Evolutionary conservation across 1,284 basidiomycete species (phyloP).

Genomic region (Fomitopsis palustris): DNA sequence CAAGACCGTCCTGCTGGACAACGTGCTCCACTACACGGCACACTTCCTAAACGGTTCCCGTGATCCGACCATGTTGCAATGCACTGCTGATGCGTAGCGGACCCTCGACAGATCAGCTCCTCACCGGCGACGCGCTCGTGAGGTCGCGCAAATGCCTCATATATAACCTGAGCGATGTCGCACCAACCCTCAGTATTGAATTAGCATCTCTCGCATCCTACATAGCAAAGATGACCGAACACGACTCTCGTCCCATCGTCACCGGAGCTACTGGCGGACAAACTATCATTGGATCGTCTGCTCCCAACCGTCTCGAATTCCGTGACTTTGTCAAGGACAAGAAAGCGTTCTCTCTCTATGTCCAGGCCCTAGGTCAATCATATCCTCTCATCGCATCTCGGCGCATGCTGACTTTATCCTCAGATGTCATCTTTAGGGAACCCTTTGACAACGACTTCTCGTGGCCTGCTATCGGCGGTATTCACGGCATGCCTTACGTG

Average conservation of each 20-base stretch:
- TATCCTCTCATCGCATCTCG: neutral
- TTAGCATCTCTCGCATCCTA: neutral
- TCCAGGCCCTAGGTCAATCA: conserved; percentile 40
- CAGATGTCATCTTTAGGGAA: conserved; percentile 32
- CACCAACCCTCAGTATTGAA: neutral
- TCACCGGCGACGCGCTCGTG: neutral
- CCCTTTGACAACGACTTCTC: conserved; percentile 28
- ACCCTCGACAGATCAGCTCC: neutral
- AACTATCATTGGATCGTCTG: neutral
- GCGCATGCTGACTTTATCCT: neutral
- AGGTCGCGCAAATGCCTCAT: neutral
- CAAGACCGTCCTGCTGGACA: too few relatives aligned
- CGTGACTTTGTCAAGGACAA: conserved; percentile 40
- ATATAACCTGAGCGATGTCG: neutral
- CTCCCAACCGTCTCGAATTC: conserved; percentile 40
- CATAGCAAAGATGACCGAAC: neutral
- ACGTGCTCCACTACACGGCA: too few relatives aligned
- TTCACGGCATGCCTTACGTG: conserved; percentile 44
- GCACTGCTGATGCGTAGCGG: too few relatives aligned
- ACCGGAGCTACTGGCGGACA: neutral
- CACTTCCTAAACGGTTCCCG: too few relatives aligned
- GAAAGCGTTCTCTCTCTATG: conserved; percentile 43
- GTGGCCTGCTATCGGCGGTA: conserved; percentile 45
- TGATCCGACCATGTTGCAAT: too few relatives aligned
- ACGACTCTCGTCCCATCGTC: neutral